Evolutionary conservation across 176 grass and related monocot species (phyloP).

Genomic region (Raddia distichophylla): DNA sequence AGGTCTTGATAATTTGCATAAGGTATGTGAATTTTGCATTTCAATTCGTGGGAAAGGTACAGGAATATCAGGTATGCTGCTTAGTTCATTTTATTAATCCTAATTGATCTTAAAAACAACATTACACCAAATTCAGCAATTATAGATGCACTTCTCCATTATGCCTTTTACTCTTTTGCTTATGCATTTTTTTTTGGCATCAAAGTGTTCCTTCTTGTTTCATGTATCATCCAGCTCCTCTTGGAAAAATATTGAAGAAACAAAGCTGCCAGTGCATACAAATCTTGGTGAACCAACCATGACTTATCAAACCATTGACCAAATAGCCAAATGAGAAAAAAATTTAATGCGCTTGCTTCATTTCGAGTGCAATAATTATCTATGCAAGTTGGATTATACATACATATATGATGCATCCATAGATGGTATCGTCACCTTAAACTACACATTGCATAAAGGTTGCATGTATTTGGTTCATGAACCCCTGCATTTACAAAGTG

Average conservation of each 20-base stretch:
- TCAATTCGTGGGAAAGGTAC: no score
- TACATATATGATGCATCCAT: not conserved
- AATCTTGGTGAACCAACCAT: not conserved
- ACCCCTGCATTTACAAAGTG: not conserved
- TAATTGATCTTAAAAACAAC: no score
- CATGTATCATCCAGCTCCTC: not conserved
- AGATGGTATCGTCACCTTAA: not conserved
- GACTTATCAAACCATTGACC: not conserved
- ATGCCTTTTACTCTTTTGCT: not conserved
- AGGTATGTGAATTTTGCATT: no score
- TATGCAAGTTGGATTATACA: not conserved
- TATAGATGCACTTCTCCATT: not conserved
- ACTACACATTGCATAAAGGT: not conserved
- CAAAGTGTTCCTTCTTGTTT: not conserved
- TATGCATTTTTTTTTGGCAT: not conserved
- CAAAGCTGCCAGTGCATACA: no score
- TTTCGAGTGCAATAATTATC: not conserved
- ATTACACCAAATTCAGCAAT: not conserved
- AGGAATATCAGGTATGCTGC: not conserved
- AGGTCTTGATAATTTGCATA: constrained; percentile 48
- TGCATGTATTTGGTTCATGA: not conserved
- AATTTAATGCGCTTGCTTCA: not conserved
- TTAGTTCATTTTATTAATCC: constrained; percentile 16
- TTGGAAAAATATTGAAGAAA: not conserved
- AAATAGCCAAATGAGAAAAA: not conserved